These are phyloP conservation scores for Karstenula rhodostoma DNA, from an alignment of 2,329 filamentous ascomycete species.

Conservation along the genomic window DNA sequence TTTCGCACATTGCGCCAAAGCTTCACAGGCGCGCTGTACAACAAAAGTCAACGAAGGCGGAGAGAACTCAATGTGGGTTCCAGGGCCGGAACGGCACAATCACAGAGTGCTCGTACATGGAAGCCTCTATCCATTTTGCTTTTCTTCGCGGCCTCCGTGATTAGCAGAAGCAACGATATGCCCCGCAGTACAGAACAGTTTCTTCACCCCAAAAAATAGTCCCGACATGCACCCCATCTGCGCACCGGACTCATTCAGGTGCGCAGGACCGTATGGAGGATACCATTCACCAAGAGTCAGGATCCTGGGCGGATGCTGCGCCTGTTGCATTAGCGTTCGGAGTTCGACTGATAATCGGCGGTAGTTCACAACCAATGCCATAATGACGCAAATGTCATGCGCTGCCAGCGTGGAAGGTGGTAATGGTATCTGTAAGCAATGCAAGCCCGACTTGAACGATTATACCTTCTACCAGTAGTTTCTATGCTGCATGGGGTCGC, in stretches of 20 bases:
- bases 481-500: neutral
- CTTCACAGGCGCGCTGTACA: neutral
- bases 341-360: slow-evolving; percentile 3
- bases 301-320: slow-evolving; percentile 1
- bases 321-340: slow-evolving; percentile 9
- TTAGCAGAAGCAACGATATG: neutral
- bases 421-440: neutral
- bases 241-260: neutral
- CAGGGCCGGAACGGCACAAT: neutral
- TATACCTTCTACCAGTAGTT: neutral
- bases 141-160: neutral
- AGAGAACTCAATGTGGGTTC: neutral
- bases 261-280: neutral
- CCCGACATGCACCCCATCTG: neutral
- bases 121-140: neutral
- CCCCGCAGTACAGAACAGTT: neutral
- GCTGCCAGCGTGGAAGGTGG: slow-evolving; percentile 2
- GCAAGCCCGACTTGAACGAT: neutral
- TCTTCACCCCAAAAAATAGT: neutral
- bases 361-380: slow-evolving; percentile 1
- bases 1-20: neutral
- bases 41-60: neutral
- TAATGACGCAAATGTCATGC: slow-evolving; percentile 10
- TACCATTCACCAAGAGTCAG: neutral
- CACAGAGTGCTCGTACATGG: neutral